phyloP scores from a whole-genome alignment of 768 basidiomycete genomes.

The Tubosaeta sp. region DNA sequence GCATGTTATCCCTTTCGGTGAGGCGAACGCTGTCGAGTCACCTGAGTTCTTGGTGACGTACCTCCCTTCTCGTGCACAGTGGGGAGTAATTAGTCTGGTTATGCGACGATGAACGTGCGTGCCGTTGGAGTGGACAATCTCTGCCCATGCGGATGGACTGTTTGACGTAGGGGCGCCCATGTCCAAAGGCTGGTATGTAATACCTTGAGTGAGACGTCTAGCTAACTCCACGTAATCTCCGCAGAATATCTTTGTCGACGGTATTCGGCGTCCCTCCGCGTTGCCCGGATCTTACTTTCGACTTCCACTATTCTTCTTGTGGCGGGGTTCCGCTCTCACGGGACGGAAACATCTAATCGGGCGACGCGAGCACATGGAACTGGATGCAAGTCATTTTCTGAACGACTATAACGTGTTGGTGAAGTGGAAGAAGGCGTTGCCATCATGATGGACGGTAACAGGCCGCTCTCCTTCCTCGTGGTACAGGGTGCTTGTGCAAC shows the following conservation, averaged over 20 bases:
- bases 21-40: slow-evolving; percentile 58
- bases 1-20: slow-evolving; percentile 58
- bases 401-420: not conserved
- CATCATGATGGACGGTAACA: slow-evolving; percentile 55
- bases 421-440: slow-evolving; percentile 53
- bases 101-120: slow-evolving; percentile 63
- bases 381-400: slow-evolving; percentile 37
- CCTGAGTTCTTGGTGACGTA: not conserved
- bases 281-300: slow-evolving; percentile 35
- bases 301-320: slow-evolving; percentile 12
- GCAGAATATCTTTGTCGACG: slow-evolving; percentile 60
- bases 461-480: slow-evolving; percentile 6
- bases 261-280: slow-evolving; percentile 54
- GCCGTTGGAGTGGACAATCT: slow-evolving; percentile 48
- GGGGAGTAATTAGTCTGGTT: slow-evolving; percentile 35
- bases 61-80: not conserved
- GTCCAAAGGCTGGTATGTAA: slow-evolving; percentile 22
- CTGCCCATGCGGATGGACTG: slow-evolving; percentile 54
- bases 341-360: slow-evolving; percentile 36
- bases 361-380: slow-evolving; percentile 14
- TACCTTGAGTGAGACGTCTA: not conserved
- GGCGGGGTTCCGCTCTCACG: slow-evolving; percentile 31
- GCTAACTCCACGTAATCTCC: not conserved
- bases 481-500: slow-evolving; percentile 11
- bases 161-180: slow-evolving; percentile 37